phyloP scores from a whole-genome alignment of 2,329 filamentous ascomycete species.

The Neofusicoccum cordaticola region DNA sequence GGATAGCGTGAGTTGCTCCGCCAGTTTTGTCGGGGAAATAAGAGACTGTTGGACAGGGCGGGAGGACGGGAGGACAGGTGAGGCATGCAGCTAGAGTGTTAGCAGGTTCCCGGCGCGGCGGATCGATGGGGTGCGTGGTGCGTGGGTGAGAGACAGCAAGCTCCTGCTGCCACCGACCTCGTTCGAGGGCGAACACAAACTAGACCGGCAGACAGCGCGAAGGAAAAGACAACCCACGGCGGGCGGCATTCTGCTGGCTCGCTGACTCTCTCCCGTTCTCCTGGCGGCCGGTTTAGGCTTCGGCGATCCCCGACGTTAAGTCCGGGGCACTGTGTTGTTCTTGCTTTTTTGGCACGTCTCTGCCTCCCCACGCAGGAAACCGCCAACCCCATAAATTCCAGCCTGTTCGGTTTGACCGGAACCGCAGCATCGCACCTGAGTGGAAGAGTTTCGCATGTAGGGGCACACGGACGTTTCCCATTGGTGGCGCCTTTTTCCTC shows the following conservation, averaged over 20 bases:
- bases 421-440: background rate
- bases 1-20: background rate
- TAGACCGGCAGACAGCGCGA: too few species aligned
- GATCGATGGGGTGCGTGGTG: background rate
- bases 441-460: background rate
- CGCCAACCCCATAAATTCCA: too few species aligned
- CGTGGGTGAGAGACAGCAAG: too few species aligned
- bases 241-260: too few species aligned
- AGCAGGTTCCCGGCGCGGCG: background rate
- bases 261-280: too few species aligned
- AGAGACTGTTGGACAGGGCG: background rate
- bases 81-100: background rate
- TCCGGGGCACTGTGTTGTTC: background rate
- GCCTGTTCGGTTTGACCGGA: constrained; percentile 49
- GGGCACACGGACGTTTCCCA: background rate
- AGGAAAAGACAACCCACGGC: too few species aligned
- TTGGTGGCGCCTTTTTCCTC: background rate
- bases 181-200: too few species aligned
- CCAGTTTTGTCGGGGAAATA: background rate
- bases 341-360: background rate
- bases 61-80: background rate
- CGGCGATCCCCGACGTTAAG: background rate
- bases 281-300: background rate
- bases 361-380: too few species aligned
- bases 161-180: too few species aligned